Evolutionary conservation across 768 basidiomycete species (phyloP).

Genomic region (Rhodotorula diobovata): DNA sequence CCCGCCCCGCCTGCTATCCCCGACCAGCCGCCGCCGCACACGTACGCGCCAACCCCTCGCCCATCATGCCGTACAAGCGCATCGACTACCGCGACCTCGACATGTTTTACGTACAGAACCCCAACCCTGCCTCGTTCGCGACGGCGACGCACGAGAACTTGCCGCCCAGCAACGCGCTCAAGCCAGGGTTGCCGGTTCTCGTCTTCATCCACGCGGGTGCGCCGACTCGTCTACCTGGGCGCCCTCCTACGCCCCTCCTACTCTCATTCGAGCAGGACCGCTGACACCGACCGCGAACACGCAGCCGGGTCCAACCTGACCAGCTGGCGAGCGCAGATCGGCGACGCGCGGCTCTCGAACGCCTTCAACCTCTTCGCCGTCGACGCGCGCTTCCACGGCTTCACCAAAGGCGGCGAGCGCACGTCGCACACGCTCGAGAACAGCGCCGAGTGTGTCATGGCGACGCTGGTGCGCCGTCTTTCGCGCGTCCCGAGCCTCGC

Average conservation of each 20-base stretch:
- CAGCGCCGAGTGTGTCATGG: constrained; percentile 23
- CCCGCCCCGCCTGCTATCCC: neutral
- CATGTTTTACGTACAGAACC: constrained; percentile 29
- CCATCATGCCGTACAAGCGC: constrained; percentile 24
- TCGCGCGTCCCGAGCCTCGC: neutral
- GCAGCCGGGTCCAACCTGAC: constrained; percentile 11
- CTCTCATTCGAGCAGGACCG: fast-evolving
- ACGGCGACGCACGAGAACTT: constrained; percentile 24
- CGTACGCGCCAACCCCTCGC: neutral
- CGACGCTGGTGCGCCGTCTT: neutral
- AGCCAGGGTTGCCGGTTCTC: constrained; percentile 13
- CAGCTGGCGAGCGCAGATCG: constrained; percentile 10
- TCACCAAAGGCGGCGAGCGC: constrained; percentile 24
- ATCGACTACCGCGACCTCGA: constrained; percentile 34
- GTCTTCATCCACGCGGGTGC: constrained; percentile 26
- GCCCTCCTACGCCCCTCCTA: too few species aligned
- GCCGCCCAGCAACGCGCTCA: constrained; percentile 9
- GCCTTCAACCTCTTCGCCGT: constrained; percentile 24
- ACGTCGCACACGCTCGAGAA: constrained; percentile 26
- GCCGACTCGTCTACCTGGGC: neutral
- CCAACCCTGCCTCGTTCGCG: constrained; percentile 3
- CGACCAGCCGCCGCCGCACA: neutral
- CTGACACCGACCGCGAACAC: neutral
- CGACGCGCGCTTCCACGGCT: constrained; percentile 23
- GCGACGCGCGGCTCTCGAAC: constrained; percentile 7